Base-by-base conservation (phyloP, 805 yeast genomes). In the Scheffersomyces lignosus region DNA sequence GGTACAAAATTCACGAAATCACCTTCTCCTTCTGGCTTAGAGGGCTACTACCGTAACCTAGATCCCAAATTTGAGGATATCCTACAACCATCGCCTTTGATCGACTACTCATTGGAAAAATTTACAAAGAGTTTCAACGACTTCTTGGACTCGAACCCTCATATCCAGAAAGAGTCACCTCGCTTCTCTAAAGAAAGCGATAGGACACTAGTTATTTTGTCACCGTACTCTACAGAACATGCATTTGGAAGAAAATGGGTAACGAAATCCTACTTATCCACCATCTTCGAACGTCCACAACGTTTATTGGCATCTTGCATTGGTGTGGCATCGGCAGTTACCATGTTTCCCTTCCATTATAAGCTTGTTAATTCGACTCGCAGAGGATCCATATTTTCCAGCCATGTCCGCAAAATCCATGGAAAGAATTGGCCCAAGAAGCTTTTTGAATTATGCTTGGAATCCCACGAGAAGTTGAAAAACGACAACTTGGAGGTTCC, bases 251-350 rank as follows among this genome's bases (percentile, higher is more conserved):
- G 96, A 26, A 66, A 67, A 18, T 87, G 96, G 96, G 88, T 81
- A 2, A 65, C 86, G 5, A 84, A 81, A 52, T 58, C 78, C 1
- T 82, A 83, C 49, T 58, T 75, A 29, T 65, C 82, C 13, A 77
- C 89, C 0, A 81, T 87, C 24, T 91, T 87, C 17, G 96, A 87
- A 59, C 64, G 91, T 30, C 96, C 96, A 1, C 90, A 87, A 57
- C 66, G 96, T 20, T 61, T 87, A 31, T 67, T 82, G 37, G 93
- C 95, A 0, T 70, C 81, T 6, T 79, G 87, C n/a, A 64, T 87
- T 40, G 96, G 96, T 1, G 74, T 87, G 16, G 76, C 88, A 0
- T 81, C 89, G 2, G 91, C 95, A 0, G 54, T 81, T 15, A 72
- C 89, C 2, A 73, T 79, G 77, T 76, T 69, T 43, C 89, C 90